Evolutionary conservation across 805 yeast genomes (phyloP).

Genomic region (Yarrowia keelungensis): DNA sequence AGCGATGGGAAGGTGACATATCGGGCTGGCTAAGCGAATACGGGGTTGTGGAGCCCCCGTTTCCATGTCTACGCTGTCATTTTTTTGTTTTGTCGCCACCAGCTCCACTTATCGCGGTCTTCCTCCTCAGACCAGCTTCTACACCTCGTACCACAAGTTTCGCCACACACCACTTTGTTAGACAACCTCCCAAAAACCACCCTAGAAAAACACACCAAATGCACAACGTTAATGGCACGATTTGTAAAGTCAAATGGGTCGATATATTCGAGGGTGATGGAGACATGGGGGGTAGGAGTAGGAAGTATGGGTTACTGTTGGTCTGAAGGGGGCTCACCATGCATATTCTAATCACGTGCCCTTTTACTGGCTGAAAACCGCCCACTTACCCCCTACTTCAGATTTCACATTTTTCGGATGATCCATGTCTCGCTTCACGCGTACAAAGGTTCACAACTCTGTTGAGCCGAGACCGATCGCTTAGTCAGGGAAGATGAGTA

Average conservation of each 20-base stretch:
- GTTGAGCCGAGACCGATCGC: constrained; percentile 2
- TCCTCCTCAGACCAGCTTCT: constrained; percentile 2
- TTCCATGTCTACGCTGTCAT: neutral
- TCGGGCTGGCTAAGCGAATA: no score
- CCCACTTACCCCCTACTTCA: no score
- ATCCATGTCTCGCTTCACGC: constrained; percentile 2
- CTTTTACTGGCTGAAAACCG: no score
- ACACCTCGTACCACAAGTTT: constrained; percentile 27
- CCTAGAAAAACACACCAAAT: neutral
- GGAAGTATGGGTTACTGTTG: no score
- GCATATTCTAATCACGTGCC: no score
- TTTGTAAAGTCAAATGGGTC: neutral
- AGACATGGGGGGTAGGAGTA: no score
- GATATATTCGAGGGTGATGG: no score
- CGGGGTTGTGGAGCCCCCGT: no score
- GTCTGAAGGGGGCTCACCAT: no score
- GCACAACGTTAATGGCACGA: constrained; percentile 28
- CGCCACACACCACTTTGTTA: constrained; percentile 7
- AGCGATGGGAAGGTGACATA: neutral
- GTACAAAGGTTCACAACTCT: neutral
- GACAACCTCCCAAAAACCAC: neutral
- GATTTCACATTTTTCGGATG: neutral
- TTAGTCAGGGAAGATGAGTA: neutral
- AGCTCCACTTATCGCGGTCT: no score
- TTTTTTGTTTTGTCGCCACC: neutral